Conservation (phyloP, 2,329 filamentous ascomycete genomes). For the Ceratocystis ficicola region DNA sequence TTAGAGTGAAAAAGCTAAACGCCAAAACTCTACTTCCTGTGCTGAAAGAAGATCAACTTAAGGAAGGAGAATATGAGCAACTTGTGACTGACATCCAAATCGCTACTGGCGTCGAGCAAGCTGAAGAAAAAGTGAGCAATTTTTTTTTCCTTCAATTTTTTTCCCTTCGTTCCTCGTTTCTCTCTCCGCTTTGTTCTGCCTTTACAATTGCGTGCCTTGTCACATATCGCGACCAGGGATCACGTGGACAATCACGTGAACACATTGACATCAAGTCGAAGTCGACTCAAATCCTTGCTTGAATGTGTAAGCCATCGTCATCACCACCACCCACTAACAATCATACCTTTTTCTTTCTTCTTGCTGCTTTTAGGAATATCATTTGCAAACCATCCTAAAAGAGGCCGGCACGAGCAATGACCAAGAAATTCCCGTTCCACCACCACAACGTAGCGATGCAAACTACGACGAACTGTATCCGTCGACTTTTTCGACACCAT, state of each 20-base stretch:
- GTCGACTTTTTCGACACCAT: constrained; percentile 65
- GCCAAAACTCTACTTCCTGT: constrained; percentile 79
- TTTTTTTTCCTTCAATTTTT: constrained; percentile 23
- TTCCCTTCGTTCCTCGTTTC: constrained; percentile 17
- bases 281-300: constrained; percentile 14
- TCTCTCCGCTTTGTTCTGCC: not conserved
- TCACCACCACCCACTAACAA: constrained; percentile 1
- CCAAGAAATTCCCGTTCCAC: constrained; percentile 54
- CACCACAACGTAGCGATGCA: constrained; percentile 51
- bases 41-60: constrained; percentile 81
- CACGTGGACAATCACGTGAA: constrained; percentile 40
- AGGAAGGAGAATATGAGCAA: constrained; percentile 73
- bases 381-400: constrained; percentile 71
- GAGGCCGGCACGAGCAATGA: constrained; percentile 44
- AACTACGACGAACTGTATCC: constrained; percentile 86
- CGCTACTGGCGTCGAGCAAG: constrained; percentile 92
- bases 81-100: constrained; percentile 74
- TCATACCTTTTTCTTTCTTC: not conserved
- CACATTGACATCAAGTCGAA: constrained; percentile 9
- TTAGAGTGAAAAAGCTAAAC: constrained; percentile 82
- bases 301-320: not conserved
- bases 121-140: constrained; percentile 84
- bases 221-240: constrained; percentile 28
- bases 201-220: constrained; percentile 22
- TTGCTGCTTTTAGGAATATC: constrained; percentile 60